Evolutionary conservation across 2,329 filamentous ascomycete genomes (phyloP).

Genomic region (Colletotrichum sp.): DNA sequence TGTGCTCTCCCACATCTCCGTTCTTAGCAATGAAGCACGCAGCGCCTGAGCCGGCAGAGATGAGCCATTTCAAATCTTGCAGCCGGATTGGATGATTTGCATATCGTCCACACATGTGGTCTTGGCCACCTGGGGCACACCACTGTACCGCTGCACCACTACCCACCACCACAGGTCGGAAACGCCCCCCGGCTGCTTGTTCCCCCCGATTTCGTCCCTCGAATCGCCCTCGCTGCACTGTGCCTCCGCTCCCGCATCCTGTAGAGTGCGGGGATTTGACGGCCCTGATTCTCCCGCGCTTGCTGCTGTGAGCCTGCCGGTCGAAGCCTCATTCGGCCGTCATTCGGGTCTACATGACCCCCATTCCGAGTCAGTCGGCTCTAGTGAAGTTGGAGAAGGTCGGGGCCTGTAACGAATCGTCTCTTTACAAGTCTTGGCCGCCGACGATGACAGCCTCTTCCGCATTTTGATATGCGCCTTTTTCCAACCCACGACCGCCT

Average conservation of each 20-base stretch:
- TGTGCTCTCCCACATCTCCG: background rate
- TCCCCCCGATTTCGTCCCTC: conserved; percentile 1
- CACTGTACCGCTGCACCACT: conserved; percentile 3
- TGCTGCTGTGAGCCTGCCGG: background rate
- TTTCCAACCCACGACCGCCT: conserved; percentile 11
- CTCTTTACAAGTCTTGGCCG: conserved; percentile 5
- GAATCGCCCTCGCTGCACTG: conserved; percentile 8
- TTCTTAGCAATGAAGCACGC: background rate
- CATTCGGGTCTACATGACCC: conserved; percentile 5
- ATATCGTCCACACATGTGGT: background rate
- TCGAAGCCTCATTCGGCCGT: conserved; percentile 6
- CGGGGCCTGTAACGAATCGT: background rate
- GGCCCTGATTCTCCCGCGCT: conserved; percentile 20
- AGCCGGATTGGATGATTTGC: conserved; percentile 3
- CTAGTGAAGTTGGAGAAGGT: conserved; percentile 10
- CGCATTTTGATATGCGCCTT: conserved; percentile 8
- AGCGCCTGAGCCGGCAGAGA: conserved; percentile 1
- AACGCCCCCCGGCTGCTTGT: conserved; percentile 4
- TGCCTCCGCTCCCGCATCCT: conserved; percentile 20
- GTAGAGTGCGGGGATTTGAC: conserved; percentile 20
- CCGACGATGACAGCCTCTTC: background rate
- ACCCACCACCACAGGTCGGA: conserved; percentile 8
- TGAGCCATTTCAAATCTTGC: conserved; percentile 10
- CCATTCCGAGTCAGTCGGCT: conserved; percentile 11
- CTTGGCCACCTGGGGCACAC: background rate